Evolutionary conservation across 495 filamentous ascomycete species (phyloP).

Genomic region (Xylaria flabelliformis): DNA sequence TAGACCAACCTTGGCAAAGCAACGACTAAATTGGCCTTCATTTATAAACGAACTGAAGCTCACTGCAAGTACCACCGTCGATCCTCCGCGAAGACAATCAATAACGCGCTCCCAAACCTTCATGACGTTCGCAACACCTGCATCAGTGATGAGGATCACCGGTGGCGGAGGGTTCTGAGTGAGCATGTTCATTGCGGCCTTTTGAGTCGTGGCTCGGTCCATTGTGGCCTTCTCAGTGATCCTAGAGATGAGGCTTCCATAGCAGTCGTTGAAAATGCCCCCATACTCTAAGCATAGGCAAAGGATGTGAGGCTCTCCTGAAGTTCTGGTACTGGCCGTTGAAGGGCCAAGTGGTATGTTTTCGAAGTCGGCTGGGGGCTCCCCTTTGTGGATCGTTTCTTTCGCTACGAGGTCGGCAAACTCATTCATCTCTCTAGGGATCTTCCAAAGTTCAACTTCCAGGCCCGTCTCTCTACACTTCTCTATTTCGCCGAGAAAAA

Average conservation of each 20-base stretch:
- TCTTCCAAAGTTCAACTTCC: slow-evolving; percentile 47
- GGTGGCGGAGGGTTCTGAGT: slow-evolving; percentile 16
- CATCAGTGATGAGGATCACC: slow-evolving; percentile 34
- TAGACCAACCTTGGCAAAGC: slow-evolving; percentile 42
- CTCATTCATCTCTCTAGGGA: slow-evolving; percentile 40
- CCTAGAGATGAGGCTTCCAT: slow-evolving; percentile 16
- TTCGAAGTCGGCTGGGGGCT: slow-evolving; percentile 9
- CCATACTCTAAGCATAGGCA: slow-evolving; percentile 24
- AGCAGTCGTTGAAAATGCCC: slow-evolving; percentile 10
- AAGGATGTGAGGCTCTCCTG: slow-evolving; percentile 10
- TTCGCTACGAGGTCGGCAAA: slow-evolving; percentile 40
- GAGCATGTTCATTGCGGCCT: slow-evolving; percentile 29
- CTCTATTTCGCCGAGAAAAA: slow-evolving; percentile 31
- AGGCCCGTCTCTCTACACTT: slow-evolving; percentile 32
- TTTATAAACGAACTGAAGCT: slow-evolving; percentile 40
- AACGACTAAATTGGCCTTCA: slow-evolving; percentile 32
- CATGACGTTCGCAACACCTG: slow-evolving; percentile 22
- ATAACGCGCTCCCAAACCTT: slow-evolving; percentile 27
- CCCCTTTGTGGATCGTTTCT: slow-evolving; percentile 28
- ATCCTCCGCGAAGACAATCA: slow-evolving; percentile 31
- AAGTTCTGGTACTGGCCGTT: slow-evolving; percentile 4
- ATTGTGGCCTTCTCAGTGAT: slow-evolving; percentile 20
- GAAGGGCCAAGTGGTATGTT: slow-evolving; percentile 2
- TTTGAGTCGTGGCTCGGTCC: slow-evolving; percentile 22
- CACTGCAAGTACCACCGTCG: slow-evolving; percentile 42